Base-by-base conservation (phyloP, 2,329 filamentous ascomycete genomes). In the Colletotrichum sojae region DNA sequence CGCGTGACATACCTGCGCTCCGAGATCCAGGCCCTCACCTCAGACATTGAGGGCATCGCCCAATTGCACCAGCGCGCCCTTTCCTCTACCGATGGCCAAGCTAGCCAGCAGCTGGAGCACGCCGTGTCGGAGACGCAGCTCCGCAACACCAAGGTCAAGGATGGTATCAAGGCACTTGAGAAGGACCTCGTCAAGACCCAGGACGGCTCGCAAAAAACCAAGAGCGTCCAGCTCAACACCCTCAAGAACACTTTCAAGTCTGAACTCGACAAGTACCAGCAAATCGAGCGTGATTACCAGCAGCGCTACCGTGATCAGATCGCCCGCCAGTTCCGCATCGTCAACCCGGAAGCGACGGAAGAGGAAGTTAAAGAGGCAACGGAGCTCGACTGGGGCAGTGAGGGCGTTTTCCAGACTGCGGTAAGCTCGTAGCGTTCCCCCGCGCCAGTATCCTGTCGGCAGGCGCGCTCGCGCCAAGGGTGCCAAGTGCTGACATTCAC, bases 381-480 rank as follows among this genome's bases (percentile, higher is more conserved):
- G 25, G 85, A 93, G 73, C 84, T 89, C 62, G 90, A 94, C 77
- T 93, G 92, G 91, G 89, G 91, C 62, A 88, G 92, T 68, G 91
- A 95, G 82, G 91, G 92, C 75, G 90, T 96, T 63, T 96, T 95
- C 83, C 91, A 94, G 80, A 91, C 90, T 66, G 93, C 93, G 69
- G 93, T 95, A 86, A 80, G 90, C 86, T 71, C 31, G 13, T 18
- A 25, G 5, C 6, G 22, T 43, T 45, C 12, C 20, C 16, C 25
- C 25, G 6, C 25, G 39, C 15, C 13, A 31, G 25, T 57, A 46
- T 12, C 25, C 39, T 5, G 20, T 6, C 18, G 13, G 8, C 27
- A 13, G 15, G 31, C n/a, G 20, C 27, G 12, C 5, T 46, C 18
- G 53, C 43, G 15, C 6, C 22, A 18, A 20, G 40, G 6, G n/a